Base-by-base conservation (phyloP, 495 filamentous ascomycete species). In the Tuber calosporum region DNA sequence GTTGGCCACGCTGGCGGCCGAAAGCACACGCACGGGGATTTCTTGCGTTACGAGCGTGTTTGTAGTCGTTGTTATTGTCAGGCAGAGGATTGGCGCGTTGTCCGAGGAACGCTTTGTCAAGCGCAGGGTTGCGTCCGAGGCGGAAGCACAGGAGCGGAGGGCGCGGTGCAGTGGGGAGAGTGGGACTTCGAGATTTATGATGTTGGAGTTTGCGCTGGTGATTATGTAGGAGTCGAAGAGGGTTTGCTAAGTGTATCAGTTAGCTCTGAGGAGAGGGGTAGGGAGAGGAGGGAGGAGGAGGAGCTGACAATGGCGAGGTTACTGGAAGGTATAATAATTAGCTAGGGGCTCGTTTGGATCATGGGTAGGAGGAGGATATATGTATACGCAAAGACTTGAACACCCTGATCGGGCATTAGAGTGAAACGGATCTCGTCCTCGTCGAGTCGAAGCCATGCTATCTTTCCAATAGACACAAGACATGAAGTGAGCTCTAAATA, bases 351-450 rank as follows among this genome's bases (percentile, higher is more conserved):
- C 53, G 38, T 58, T 22, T 8, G 67, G 19, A 53, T 19, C 68
- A 45, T 74, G 45, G 39, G 34, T 13, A 39, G 37, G n/a, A 41
- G 8, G 39, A 70, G 71, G 2, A 2, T 53, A n/a, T 58, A 30
- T 37, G 87, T 92, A 79, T 85, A 97, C 93, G 94, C 91, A 95
- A 96, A 99, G 41, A 98, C 95, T 86, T 97, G 93, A 17, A 93
- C 93, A 36, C 95, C 93, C 79, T 91, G 89, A 77, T 97, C 93
- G 8, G 93, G 93, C 75, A 97, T 93, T 81, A 97, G 91, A 72
- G 96, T 97, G 85, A 99, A 97, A 77, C 93, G 93, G 72, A 96
- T 87, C 34, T 90, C 88, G 69, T 94, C 89, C 82, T 92, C 86
- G 83, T 94, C 91, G 38, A 99, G 89, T 66, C 93, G 91, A 68